Evolutionary conservation across 768 basidiomycete species (phyloP).

Genomic region (Lentinula detonsa): DNA sequence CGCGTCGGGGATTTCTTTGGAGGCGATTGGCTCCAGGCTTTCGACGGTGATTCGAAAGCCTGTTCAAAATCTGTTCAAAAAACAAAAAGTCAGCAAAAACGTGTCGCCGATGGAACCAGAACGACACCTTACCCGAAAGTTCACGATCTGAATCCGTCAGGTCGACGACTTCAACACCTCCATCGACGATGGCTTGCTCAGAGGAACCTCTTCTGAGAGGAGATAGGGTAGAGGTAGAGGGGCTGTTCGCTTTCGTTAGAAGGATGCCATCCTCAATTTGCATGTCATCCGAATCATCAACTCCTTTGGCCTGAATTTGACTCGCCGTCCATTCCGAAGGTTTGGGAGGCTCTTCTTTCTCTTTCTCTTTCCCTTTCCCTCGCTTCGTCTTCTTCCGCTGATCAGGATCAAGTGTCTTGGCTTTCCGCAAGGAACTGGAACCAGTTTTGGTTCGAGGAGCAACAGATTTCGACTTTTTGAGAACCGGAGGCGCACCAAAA

Average conservation of each 20-base stretch:
- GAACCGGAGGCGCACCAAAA: conserved; percentile 35
- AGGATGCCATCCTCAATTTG: conserved; percentile 44
- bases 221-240: not conserved
- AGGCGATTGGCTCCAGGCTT: not conserved
- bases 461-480: conserved; percentile 25
- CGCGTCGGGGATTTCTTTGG: not conserved
- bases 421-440: conserved; percentile 30
- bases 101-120: not conserved
- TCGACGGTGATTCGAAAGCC: not conserved
- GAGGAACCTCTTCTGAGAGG: not conserved
- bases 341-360: not conserved
- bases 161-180: conserved; percentile 8
- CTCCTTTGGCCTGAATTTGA: conserved; percentile 37
- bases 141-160: conserved; percentile 18
- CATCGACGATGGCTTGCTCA: not conserved
- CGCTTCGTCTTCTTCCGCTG: conserved; percentile 16
- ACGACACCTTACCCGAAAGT: not conserved
- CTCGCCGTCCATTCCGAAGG: conserved; percentile 23
- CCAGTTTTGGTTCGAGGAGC: conserved; percentile 27
- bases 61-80: not conserved
- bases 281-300: conserved; percentile 50
- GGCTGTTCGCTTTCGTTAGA: not conserved
- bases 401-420: conserved; percentile 32
- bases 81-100: not conserved
- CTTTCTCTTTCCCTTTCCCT: conserved; percentile 17